A percentile compares a stretch with the other conserved stretches of the same genome.
phyloP scores from a whole-genome alignment of 208 protist genomes.

The Zelonia costaricensis region DNA sequence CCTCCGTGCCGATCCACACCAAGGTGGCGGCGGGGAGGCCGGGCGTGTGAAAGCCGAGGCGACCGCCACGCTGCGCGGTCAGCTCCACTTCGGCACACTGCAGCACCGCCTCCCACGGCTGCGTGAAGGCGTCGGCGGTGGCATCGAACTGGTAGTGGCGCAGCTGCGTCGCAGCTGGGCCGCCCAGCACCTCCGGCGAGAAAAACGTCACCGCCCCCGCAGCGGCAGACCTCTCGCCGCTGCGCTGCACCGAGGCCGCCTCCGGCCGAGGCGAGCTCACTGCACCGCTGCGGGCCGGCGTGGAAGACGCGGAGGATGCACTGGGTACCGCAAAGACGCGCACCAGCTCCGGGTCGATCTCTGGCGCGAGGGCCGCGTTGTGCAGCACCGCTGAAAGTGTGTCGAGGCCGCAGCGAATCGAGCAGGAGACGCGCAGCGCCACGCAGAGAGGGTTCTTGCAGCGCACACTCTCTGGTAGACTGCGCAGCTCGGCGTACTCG shows the following conservation, averaged over 20 bases:
- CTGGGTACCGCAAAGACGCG: background rate
- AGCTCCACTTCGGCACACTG: slow-evolving; percentile 13
- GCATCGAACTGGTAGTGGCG: slow-evolving; percentile 32
- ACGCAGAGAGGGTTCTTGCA: slow-evolving; percentile 2
- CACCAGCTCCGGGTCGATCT: slow-evolving; percentile 24
- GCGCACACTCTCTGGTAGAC: slow-evolving; percentile 8
- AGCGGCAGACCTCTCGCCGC: background rate
- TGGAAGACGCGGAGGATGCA: background rate
- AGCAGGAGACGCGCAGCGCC: slow-evolving; percentile 31
- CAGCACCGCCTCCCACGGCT: slow-evolving; percentile 25
- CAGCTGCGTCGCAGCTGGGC: background rate
- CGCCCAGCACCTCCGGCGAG: too few species aligned
- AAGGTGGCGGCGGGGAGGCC: slow-evolving; percentile 26
- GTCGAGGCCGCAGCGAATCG: slow-evolving; percentile 20
- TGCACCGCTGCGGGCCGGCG: background rate
- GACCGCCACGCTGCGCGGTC: slow-evolving; percentile 10
- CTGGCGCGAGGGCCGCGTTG: background rate
- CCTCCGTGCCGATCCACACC: slow-evolving; percentile 27
- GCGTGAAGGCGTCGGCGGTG: background rate
- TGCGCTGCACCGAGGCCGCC: background rate
- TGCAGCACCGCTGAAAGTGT: slow-evolving; percentile 8
- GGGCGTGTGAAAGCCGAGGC: slow-evolving; percentile 38
- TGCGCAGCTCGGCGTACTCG: slow-evolving; percentile 24
- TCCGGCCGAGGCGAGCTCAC: background rate
- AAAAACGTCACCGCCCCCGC: background rate